Percentiles rank a stretch among this genome's conserved stretches.
Conservation (phyloP, 2,329 filamentous ascomycete species). For the Colletotrichum lini region DNA sequence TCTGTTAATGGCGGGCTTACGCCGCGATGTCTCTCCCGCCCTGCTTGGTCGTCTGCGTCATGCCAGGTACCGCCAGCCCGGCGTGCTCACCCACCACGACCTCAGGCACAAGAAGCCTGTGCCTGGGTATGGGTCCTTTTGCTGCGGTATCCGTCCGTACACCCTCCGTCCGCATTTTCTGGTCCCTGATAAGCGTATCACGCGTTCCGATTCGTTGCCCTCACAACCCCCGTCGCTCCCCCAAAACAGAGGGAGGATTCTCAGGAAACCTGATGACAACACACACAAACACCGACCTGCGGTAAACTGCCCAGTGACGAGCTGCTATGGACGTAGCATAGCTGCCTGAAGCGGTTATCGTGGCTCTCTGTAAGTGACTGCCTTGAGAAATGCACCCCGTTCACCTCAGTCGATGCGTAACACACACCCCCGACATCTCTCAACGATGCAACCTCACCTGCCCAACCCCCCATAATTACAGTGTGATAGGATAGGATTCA, state of each 20-base stretch:
- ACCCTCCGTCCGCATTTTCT: constrained; percentile 11
- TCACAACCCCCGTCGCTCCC: not conserved
- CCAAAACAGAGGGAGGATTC: not conserved
- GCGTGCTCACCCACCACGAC: not conserved
- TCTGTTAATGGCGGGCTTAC: constrained; percentile 25
- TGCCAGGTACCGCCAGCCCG: constrained; percentile 27
- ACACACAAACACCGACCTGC: not conserved
- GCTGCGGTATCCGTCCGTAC: not conserved
- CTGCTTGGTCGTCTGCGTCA: constrained; percentile 33
- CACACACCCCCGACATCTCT: too few relatives aligned
- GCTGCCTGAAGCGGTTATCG: too few relatives aligned
- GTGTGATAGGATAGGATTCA: too few relatives aligned
- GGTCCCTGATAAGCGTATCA: constrained; percentile 22
- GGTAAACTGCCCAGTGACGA: not conserved
- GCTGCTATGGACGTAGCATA: not conserved
- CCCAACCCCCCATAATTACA: too few relatives aligned
- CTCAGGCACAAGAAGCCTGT: constrained; percentile 17
- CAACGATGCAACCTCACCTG: too few relatives aligned
- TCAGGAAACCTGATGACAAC: constrained; percentile 1
- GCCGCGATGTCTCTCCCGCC: constrained; percentile 1
- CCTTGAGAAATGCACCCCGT: too few relatives aligned
- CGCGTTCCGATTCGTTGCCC: constrained; percentile 22
- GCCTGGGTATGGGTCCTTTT: constrained; percentile 25
- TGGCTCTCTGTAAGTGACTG: too few relatives aligned
- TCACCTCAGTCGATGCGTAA: too few relatives aligned